These are phyloP conservation scores for Bryoerythrophyllum caledonicum DNA, from an alignment of 225 moss, liverwort and hornwort genomes.

Conservation along the genomic window DNA sequence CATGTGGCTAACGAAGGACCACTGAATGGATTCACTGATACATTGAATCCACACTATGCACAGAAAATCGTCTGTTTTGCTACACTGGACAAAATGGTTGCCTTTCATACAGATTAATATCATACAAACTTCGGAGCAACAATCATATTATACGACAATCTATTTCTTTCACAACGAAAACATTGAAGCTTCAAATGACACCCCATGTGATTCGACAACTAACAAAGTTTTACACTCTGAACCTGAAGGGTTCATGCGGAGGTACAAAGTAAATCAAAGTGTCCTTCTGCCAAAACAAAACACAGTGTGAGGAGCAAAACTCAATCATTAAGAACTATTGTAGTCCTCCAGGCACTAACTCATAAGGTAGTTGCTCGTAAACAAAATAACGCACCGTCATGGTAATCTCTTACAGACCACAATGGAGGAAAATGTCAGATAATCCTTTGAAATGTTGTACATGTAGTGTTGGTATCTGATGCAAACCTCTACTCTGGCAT, in stretches of 20 bases:
- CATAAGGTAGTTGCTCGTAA: not conserved
- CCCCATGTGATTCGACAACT: not conserved
- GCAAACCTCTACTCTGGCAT: conserved; percentile 3
- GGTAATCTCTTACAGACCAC: not conserved
- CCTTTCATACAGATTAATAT: not conserved
- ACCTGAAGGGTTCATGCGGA: not conserved
- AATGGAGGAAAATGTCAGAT: not conserved
- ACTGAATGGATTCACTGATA: not conserved
- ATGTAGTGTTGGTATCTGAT: not conserved
- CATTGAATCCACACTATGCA: not conserved
- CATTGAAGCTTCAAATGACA: not conserved
- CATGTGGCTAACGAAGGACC: not conserved
- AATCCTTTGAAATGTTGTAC: not conserved
- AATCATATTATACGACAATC: not conserved
- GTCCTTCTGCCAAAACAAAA: conserved; percentile 6
- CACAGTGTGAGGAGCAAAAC: not conserved
- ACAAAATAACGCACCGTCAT: not conserved
- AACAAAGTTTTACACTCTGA: not conserved
- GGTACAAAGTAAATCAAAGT: not conserved
- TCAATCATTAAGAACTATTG: too few species aligned
- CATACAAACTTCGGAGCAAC: not conserved
- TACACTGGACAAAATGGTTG: not conserved
- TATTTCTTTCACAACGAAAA: not conserved
- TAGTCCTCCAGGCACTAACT: too few species aligned
- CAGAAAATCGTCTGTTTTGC: not conserved